Evolutionary conservation across 129 eudicot genomes (phyloP).

Genomic region (Dittrichia graveolens): DNA sequence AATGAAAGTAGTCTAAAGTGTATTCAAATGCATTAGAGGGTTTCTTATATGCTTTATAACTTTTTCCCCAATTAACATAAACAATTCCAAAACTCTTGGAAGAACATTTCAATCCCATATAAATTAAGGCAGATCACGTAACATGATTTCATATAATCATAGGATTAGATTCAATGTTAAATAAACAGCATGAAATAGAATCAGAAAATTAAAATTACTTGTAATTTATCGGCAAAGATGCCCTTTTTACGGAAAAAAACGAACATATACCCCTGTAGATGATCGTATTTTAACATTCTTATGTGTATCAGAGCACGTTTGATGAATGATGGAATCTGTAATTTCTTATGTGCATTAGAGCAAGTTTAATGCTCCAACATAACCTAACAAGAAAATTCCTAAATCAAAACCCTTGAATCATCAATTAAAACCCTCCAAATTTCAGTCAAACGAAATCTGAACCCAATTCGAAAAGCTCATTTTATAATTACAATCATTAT

Average conservation of each 20-base stretch:
- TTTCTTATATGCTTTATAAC: too few relatives aligned
- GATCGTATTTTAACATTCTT: too few relatives aligned
- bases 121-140: too few relatives aligned
- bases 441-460: background rate
- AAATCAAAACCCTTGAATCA: background rate
- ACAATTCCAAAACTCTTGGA: conserved; percentile 4
- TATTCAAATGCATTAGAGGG: background rate
- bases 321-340: too few relatives aligned
- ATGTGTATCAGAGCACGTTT: too few relatives aligned
- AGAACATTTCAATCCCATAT: too few relatives aligned
- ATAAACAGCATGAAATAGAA: background rate
- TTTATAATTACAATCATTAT: background rate
- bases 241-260: too few relatives aligned
- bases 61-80: background rate
- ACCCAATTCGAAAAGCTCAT: conserved; percentile 10
- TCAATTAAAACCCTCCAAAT: background rate
- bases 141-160: background rate
- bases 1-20: background rate
- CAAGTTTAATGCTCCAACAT: too few relatives aligned
- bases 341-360: too few relatives aligned
- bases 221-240: background rate
- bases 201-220: background rate
- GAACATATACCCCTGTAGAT: too few relatives aligned
- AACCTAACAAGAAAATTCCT: background rate
- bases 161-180: background rate